Conservation (phyloP, 2,329 filamentous ascomycete species). For the Colletotrichum lentis region DNA sequence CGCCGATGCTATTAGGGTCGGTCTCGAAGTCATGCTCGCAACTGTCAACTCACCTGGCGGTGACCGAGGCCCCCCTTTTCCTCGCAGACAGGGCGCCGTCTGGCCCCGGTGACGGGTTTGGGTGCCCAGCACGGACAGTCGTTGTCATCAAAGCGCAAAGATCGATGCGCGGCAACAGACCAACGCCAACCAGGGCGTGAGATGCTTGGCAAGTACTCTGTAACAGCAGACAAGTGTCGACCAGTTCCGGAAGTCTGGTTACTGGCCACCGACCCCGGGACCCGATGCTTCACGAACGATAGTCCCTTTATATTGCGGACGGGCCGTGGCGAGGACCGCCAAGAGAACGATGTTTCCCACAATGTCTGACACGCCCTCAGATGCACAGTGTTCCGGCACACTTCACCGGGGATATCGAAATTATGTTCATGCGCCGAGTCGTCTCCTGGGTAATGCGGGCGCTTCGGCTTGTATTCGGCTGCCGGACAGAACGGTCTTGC, state of each 20-base stretch:
- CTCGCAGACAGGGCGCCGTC: constrained; percentile 4
- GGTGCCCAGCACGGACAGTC: neutral
- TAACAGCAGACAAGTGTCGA: neutral
- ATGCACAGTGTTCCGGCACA: too few relatives aligned
- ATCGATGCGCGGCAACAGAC: constrained; percentile 14
- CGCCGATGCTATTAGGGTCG: constrained; percentile 17
- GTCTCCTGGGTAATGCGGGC: neutral
- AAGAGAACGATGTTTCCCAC: neutral
- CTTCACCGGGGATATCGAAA: neutral
- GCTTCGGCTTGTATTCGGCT: neutral
- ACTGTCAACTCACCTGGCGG: constrained; percentile 11
- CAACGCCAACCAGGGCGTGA: neutral
- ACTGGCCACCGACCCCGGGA: constrained; percentile 4
- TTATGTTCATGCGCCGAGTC: neutral
- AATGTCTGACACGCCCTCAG: neutral
- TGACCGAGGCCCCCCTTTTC: constrained; percentile 31
- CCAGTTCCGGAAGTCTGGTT: constrained; percentile 14
- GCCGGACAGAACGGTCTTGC: constrained; percentile 14
- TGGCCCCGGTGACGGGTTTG: neutral
- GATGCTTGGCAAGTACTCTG: constrained; percentile 19
- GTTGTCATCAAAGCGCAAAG: constrained; percentile 10
- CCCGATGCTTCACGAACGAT: constrained; percentile 8
- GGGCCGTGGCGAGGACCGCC: constrained; percentile 14
- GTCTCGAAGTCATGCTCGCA: constrained; percentile 16
- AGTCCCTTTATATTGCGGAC: constrained; percentile 10